Evolutionary conservation across 129 eudicot genomes (phyloP).

Genomic region (Centrapalus pauciflorus): DNA sequence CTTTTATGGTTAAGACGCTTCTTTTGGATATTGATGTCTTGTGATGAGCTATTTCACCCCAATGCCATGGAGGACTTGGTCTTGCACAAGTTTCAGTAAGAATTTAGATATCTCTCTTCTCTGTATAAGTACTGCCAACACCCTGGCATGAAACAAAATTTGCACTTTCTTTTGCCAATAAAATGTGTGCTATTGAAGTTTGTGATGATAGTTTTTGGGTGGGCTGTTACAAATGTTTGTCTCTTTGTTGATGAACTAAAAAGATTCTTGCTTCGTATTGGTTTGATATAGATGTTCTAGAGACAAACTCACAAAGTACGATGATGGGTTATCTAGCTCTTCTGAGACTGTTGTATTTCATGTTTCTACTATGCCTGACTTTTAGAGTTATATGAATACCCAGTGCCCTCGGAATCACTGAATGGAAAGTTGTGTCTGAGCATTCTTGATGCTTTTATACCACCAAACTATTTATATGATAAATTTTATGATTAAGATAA

Average conservation of each 20-base stretch:
- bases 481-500: neutral
- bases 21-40: neutral
- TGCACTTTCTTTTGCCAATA: neutral
- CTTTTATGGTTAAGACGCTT: neutral
- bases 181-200: too few relatives aligned
- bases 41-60: neutral
- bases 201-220: neutral
- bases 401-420: neutral
- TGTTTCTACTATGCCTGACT: neutral
- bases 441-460: neutral
- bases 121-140: neutral
- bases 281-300: neutral
- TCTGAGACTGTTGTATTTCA: neutral
- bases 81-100: neutral
- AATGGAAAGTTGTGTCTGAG: neutral
- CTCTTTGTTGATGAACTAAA: neutral
- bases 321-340: neutral
- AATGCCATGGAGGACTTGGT: neutral
- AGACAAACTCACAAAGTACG: too few relatives aligned
- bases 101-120: neutral
- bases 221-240: neutral
- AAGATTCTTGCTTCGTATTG: neutral
- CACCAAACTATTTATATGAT: conserved; percentile 2
- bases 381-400: neutral
- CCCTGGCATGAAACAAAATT: neutral